Percentiles rank a stretch among this genome's conserved stretches.
phyloP scores from a whole-genome alignment of 495 filamentous ascomycete genomes.

The Aspergillus steynii region DNA sequence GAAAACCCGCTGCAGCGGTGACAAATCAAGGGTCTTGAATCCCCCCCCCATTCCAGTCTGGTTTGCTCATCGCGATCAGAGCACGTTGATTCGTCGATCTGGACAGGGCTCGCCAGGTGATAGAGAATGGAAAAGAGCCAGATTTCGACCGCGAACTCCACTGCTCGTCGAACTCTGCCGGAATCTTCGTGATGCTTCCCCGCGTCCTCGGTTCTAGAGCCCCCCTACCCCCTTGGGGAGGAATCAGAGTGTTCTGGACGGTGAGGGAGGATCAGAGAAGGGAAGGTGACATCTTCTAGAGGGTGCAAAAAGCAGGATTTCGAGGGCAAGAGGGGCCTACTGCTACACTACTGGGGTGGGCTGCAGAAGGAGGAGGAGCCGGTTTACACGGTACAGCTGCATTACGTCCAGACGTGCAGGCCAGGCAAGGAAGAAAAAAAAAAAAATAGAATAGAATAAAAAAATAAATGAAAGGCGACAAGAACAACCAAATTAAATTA shows the following conservation, averaged over 20 bases:
- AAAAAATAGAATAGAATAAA: constrained; percentile 10
- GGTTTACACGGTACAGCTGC: neutral
- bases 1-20: constrained; percentile 32
- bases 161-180: constrained; percentile 26
- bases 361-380: neutral
- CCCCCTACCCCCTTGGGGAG: neutral
- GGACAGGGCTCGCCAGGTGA: constrained; percentile 35
- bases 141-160: constrained; percentile 9
- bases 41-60: constrained; percentile 17
- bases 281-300: no score
- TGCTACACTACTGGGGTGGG: no score
- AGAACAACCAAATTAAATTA: neutral
- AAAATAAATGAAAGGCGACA: constrained; percentile 1
- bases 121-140: constrained; percentile 31
- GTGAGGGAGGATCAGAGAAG: neutral
- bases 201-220: constrained; percentile 19
- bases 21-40: constrained; percentile 43
- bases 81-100: constrained; percentile 38
- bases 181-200: constrained; percentile 24
- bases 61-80: constrained; percentile 24
- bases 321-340: neutral
- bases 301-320: neutral
- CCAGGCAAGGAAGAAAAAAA: constrained; percentile 3
- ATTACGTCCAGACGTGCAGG: neutral
- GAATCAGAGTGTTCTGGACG: neutral